Percentiles rank a stretch among this genome's conserved stretches.
Evolutionary conservation across 179 eudicot species (phyloP).

Genomic region (Pouteria campechiana): DNA sequence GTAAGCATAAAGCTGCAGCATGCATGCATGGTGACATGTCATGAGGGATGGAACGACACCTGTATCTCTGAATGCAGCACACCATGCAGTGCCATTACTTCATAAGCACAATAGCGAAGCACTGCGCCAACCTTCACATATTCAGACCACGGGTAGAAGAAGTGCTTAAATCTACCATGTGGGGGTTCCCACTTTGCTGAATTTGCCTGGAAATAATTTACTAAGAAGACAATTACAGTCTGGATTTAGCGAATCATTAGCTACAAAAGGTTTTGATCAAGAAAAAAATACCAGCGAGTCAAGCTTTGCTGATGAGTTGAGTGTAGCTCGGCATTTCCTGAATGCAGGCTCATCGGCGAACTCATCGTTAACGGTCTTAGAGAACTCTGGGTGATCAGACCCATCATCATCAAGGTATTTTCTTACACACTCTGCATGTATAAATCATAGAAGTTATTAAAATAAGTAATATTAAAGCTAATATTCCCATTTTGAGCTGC

Average conservation of each 20-base stretch:
- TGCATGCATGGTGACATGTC: too few species aligned
- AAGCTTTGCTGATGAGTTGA: conserved; percentile 37
- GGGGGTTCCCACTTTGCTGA: conserved; percentile 70
- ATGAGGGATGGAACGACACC: too few species aligned
- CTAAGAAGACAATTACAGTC: background rate
- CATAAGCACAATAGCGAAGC: conserved; percentile 46
- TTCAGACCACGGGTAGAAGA: conserved; percentile 53
- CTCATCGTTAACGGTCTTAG: conserved; percentile 34
- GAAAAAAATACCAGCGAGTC: conserved; percentile 29
- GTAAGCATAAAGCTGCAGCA: too few species aligned
- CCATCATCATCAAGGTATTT: conserved; percentile 43
- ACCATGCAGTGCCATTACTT: conserved; percentile 62
- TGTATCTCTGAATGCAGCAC: conserved; percentile 60
- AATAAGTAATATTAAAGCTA: too few species aligned
- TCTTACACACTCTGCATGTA: conserved; percentile 49
- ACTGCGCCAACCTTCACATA: conserved; percentile 47
- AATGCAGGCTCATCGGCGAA: conserved; percentile 56
- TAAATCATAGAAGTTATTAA: too few species aligned
- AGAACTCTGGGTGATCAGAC: conserved; percentile 18
- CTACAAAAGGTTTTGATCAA: background rate
- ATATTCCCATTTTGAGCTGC: too few species aligned
- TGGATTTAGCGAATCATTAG: background rate
- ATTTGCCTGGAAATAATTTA: conserved; percentile 28
- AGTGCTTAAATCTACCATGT: conserved; percentile 39
- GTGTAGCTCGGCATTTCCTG: conserved; percentile 27